Percentiles rank a stretch among this genome's conserved stretches.
Evolutionary conservation across 352 stramenopile species (phyloP).

Genomic region (Pythium apleroticum): DNA sequence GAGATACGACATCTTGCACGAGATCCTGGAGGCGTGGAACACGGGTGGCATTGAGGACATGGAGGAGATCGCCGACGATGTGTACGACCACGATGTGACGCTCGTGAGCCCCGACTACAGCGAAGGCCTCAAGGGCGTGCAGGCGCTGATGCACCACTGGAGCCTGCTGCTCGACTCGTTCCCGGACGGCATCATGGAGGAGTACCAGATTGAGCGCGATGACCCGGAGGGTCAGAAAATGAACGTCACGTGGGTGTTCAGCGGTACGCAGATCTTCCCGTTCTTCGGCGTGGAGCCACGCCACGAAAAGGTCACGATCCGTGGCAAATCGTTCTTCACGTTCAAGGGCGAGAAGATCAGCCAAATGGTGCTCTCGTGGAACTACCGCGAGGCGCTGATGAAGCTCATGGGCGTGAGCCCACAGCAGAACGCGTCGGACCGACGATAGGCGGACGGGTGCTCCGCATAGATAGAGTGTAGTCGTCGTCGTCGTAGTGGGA

Average conservation of each 20-base stretch:
- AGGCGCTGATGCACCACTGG: slow-evolving; percentile 78
- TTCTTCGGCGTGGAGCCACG: slow-evolving; percentile 71
- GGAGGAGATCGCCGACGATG: slow-evolving; percentile 74
- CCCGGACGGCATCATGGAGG: slow-evolving; percentile 81
- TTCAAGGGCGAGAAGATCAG: slow-evolving; percentile 79
- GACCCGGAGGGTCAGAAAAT: slow-evolving; percentile 60
- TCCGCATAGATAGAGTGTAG: background rate
- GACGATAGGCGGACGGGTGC: slow-evolving; percentile 10
- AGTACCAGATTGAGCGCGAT: slow-evolving; percentile 73
- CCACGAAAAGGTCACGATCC: slow-evolving; percentile 79
- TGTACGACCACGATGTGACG: slow-evolving; percentile 73
- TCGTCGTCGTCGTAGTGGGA: background rate
- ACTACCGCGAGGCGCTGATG: slow-evolving; percentile 69
- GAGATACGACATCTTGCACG: slow-evolving; percentile 72
- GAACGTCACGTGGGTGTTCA: slow-evolving; percentile 75
- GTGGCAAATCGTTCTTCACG: slow-evolving; percentile 70
- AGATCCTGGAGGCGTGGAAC: slow-evolving; percentile 79
- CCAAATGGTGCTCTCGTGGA: slow-evolving; percentile 71
- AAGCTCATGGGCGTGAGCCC: slow-evolving; percentile 67
- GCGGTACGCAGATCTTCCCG: slow-evolving; percentile 74
- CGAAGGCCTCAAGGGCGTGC: slow-evolving; percentile 58
- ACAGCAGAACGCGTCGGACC: slow-evolving; percentile 19
- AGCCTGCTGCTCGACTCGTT: slow-evolving; percentile 66
- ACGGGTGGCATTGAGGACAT: slow-evolving; percentile 80
- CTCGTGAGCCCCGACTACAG: slow-evolving; percentile 66